Base-by-base conservation (phyloP, 257 asterid species). In the Ajuga chamaepitys region DNA sequence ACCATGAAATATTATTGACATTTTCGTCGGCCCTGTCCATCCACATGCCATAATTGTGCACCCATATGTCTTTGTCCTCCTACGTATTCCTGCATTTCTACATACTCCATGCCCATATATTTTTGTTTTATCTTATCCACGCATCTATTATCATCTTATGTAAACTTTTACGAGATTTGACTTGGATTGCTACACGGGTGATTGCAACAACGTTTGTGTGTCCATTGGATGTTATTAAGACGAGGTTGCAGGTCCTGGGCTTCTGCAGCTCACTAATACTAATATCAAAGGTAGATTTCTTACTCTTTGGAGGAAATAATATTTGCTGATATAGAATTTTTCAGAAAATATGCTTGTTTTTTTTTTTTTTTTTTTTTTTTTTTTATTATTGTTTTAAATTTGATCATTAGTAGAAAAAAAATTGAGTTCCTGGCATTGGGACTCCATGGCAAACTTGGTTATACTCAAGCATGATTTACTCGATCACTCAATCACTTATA, bases 141-240 rank as follows among this genome's bases (percentile, higher is more conserved):
- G 38, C 32, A 60, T 10, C n/a, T n/a, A n/a, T n/a, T n/a, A n/a
- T n/a, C n/a, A n/a, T n/a, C n/a, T n/a, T n/a, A n/a, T n/a, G n/a
- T n/a, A n/a, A 25, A 58, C 64, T 21, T 32, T 60, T 40, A 38
- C 17, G 40, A 40, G 69, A 59, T 78, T 51, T 58, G 64, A 13
- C 70, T 74, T 75, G 17, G 17, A 71, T 45, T 71, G 74, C 54
- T 68, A 83, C 93, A 93, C 97, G 98, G 24, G 92, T 90, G 57
- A 83, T 93, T 78, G 99, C 97, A 34, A 97, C 99, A 67, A 82
- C 96, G 13, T 93, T 93, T 85, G 96, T 93, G 41, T 93, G 99
- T 73, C 99, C 97, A 45, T 77, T 93, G 66, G 99, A 93, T 86
- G 97, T 93, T 80, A 93, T 93, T 57, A 93, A 93, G 91, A 93